Conservation (phyloP, 2,329 filamentous ascomycete genomes). For the Alternaria triticimaculans region DNA sequence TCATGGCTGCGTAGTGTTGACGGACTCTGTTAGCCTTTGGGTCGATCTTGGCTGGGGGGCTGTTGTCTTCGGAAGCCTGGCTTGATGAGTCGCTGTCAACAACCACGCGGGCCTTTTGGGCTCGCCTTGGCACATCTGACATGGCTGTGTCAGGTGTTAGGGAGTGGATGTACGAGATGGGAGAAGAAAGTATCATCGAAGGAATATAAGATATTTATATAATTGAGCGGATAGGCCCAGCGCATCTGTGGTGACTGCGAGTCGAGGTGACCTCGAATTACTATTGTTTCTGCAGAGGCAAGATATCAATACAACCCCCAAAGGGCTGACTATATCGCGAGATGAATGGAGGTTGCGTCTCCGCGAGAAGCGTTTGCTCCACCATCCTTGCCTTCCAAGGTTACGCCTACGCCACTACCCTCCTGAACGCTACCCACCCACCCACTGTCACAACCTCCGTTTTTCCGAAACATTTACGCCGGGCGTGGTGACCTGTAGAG, state of each 20-base stretch:
- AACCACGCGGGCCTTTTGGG: not conserved
- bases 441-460: not conserved
- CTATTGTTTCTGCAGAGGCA: not conserved
- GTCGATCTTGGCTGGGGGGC: not conserved
- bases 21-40: not conserved
- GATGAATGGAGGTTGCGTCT: not conserved
- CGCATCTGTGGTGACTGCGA: not conserved
- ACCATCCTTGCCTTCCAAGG: not conserved
- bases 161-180: not conserved
- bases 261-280: not conserved
- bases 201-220: not conserved
- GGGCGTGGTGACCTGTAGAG: not conserved
- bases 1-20: not conserved
- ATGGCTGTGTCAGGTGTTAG: not conserved
- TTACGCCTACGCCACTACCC: not conserved
- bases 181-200: not conserved
- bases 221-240: not conserved
- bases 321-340: not conserved
- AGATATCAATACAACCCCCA: not conserved
- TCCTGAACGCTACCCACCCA: not conserved
- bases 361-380: not conserved
- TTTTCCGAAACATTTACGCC: not conserved
- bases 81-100: not conserved
- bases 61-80: not conserved
- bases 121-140: not conserved